Evolutionary conservation across 1,139 yeast species (phyloP), one percentile per base, ranked within the genome.

Genomic region (Candida sp.): DNA sequence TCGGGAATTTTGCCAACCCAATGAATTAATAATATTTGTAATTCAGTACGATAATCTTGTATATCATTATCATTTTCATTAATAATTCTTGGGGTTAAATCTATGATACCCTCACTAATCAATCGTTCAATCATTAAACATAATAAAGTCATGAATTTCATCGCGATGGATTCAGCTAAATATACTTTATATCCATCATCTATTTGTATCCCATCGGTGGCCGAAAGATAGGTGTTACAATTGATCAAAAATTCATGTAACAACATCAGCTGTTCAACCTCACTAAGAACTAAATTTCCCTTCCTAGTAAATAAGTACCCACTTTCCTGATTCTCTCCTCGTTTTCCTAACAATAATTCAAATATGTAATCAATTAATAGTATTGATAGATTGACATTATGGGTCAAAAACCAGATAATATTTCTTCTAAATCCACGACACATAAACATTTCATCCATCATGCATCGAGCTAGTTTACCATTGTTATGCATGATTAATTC

Each of bases 371-470:
- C 82, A 21, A 73, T 66, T 30, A 65, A 53, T 12, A 79, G 67
- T 37, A 80, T 55, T 43, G 82, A 73, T 44, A 81, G 75, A 42
- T 79, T 80, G 29, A 81, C 56, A 38, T 76, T 71, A 55, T 82
- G 87, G 1, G 89, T 81, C 12, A 85, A 55, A 48, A 76, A 79
- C 87, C 88, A 82, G 33, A 85, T 79, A n/a, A 83, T 56, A 0
- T 75, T 76, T 34, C 88, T 61, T 48, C 90, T 69, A 50, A 72
- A 75, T 0, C 87, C 87, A 43, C 66, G 63, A 45, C 81, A 76
- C 87, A 84, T 82, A 41, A 84, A 64, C 71, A 85, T 66, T 59
- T 85, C 91, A 60, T 84, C 89, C 61, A 83, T 66, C 40, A 83
- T 60, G 25, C 76, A 66, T 54, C 80, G 73, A 0, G 83, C 77